Conservation (phyloP, 75 land plant genomes). For the Sequoiadendron giganteum region DNA sequence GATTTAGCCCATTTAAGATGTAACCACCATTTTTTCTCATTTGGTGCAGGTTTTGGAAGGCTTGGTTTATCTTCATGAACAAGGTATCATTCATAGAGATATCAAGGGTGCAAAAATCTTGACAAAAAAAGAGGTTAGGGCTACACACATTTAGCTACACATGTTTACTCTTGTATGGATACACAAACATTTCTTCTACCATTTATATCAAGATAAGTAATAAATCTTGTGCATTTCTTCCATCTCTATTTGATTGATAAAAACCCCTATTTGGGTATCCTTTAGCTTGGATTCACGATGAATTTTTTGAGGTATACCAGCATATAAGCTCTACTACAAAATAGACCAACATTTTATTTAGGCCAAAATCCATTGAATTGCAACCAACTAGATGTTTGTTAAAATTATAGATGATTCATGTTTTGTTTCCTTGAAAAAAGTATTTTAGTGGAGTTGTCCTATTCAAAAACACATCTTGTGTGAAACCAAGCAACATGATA, state of each 20-base stretch:
- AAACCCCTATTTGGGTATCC: no score
- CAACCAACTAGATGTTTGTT: background rate
- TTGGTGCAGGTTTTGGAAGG: constrained; percentile 85
- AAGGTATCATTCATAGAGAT: constrained; percentile 97
- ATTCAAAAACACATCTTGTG: no score
- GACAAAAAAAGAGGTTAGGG: constrained; percentile 91
- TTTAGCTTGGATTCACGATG: background rate
- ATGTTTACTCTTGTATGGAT: background rate
- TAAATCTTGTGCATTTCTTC: no score
- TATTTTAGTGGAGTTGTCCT: no score
- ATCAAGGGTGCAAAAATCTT: constrained; percentile 98
- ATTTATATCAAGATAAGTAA: background rate
- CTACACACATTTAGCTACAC: background rate
- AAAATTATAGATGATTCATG: background rate
- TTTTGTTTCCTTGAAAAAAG: background rate
- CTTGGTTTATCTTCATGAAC: constrained; percentile 92
- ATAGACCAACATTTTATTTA: background rate
- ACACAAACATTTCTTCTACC: background rate
- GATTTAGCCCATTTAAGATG: background rate
- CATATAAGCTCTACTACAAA: background rate
- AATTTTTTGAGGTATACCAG: background rate
- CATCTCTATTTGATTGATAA: no score
- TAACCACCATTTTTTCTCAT: background rate
- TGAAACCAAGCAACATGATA: background rate
- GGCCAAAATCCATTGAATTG: background rate